phyloP scores from a whole-genome alignment of 108 stramenopile species.

The Cyclotella baltica region DNA sequence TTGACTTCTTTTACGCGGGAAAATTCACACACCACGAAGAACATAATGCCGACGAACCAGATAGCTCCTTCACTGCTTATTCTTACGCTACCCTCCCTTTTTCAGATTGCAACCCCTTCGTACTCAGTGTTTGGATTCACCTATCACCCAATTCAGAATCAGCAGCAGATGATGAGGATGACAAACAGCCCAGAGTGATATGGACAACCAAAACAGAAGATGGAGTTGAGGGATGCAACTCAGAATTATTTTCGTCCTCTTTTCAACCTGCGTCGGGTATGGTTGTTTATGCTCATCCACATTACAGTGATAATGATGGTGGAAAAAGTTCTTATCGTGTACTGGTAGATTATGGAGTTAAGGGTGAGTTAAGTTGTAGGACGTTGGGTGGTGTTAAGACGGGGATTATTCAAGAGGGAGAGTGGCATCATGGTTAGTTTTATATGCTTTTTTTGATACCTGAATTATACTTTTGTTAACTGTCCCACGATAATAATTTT shows the following conservation, averaged over 20 bases:
- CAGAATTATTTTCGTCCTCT: slow-evolving; percentile 28
- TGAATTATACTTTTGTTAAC: too few relatives aligned
- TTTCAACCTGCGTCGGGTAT: slow-evolving; percentile 16
- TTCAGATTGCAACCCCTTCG: slow-evolving; percentile 38
- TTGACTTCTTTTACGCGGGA: slow-evolving; percentile 45
- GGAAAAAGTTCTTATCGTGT: slow-evolving; percentile 22
- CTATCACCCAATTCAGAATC: slow-evolving; percentile 13
- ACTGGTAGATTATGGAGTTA: slow-evolving; percentile 27
- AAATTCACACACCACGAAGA: slow-evolving; percentile 4
- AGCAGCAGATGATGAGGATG: slow-evolving; percentile 3
- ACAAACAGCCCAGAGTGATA: slow-evolving; percentile 36
- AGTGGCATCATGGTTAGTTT: slow-evolving; percentile 31
- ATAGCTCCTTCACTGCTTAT: slow-evolving; percentile 26
- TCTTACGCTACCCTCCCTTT: slow-evolving; percentile 38
- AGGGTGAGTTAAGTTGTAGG: slow-evolving; percentile 20
- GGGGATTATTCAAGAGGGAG: slow-evolving; percentile 26
- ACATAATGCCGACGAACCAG: background rate
- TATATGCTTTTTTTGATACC: background rate
- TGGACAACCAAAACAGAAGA: slow-evolving; percentile 24
- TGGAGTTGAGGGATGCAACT: slow-evolving; percentile 22
- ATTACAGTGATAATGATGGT: slow-evolving; percentile 15
- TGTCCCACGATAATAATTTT: too few relatives aligned
- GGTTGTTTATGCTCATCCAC: slow-evolving; percentile 45
- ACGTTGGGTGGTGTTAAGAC: slow-evolving; percentile 18
- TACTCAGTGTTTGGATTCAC: slow-evolving; percentile 41